These are phyloP conservation scores for Boletus barrowsii DNA, from an alignment of 768 basidiomycete species.

Conservation along the genomic window DNA sequence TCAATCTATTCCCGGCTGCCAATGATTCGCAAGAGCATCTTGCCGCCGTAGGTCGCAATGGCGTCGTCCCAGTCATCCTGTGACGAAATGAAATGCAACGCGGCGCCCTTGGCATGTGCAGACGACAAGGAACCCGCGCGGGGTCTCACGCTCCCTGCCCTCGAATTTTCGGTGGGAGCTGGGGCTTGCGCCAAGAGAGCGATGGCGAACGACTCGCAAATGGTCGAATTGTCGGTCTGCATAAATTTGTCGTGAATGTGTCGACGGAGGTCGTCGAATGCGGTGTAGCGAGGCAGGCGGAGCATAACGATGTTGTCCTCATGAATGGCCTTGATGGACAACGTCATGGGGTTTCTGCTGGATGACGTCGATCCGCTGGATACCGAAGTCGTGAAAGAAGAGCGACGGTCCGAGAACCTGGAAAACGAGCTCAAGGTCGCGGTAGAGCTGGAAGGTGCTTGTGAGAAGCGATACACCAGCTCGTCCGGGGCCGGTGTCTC, in stretches of 20 bases:
- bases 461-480: constrained; percentile 5
- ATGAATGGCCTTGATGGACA: constrained; percentile 65
- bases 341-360: constrained; percentile 22
- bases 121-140: constrained; percentile 36
- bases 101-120: constrained; percentile 6
- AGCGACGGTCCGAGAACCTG: constrained; percentile 18
- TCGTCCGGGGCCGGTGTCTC: constrained; percentile 22
- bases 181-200: constrained; percentile 45
- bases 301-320: constrained; percentile 62
- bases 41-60: constrained; percentile 41
- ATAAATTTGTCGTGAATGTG: constrained; percentile 66
- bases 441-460: constrained; percentile 4
- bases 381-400: constrained; percentile 32
- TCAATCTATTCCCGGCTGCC: constrained; percentile 27
- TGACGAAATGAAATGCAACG: constrained; percentile 46
- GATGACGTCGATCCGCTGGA: constrained; percentile 37
- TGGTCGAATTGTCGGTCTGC: constrained; percentile 53
- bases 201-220: constrained; percentile 54
- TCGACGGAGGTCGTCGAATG: constrained; percentile 52
- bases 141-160: constrained; percentile 16
- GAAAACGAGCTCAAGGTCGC: constrained; percentile 6
- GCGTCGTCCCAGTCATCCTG: constrained; percentile 62
- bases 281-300: constrained; percentile 45
- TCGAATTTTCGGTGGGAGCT: constrained; percentile 8
- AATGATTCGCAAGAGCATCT: constrained; percentile 55